Evolutionary conservation across 441 rosid species (phyloP).

Genomic region (Dalechampia spathulata): DNA sequence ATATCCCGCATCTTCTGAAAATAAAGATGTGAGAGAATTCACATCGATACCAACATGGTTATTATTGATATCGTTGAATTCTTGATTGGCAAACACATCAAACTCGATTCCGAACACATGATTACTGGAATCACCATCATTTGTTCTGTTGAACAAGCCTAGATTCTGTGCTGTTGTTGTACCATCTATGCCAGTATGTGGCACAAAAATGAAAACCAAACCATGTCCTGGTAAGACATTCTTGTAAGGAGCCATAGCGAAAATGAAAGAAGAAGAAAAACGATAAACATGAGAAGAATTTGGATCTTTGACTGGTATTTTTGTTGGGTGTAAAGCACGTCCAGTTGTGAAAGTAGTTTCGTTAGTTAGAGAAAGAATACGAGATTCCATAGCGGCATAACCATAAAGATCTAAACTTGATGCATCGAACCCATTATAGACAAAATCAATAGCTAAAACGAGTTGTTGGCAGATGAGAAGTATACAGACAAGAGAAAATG

Average conservation of each 20-base stretch:
- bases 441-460: conserved; percentile 36
- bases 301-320: conserved; percentile 33
- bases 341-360: conserved; percentile 31
- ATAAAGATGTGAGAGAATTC: conserved; percentile 44
- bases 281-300: conserved; percentile 36
- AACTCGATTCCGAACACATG: conserved; percentile 56
- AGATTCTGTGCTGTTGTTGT: conserved; percentile 42
- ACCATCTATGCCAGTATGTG: conserved; percentile 32
- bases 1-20: conserved; percentile 36
- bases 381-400: conserved; percentile 37
- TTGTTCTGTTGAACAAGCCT: conserved; percentile 48
- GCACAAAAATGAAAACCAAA: conserved; percentile 51
- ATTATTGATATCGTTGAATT: conserved; percentile 39
- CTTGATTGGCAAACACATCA: conserved; percentile 47
- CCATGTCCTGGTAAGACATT: conserved; percentile 55
- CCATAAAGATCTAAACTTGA: conserved; percentile 35
- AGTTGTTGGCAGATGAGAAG: conserved; percentile 5
- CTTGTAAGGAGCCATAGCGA: conserved; percentile 53
- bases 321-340: conserved; percentile 41
- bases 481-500: neutral
- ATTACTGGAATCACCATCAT: conserved; percentile 29
- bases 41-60: conserved; percentile 64
- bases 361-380: conserved; percentile 50
- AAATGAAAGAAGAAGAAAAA: conserved; percentile 66
- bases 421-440: conserved; percentile 58